Conservation (phyloP, 257 asterid genomes). For the Petunia secreta region DNA sequence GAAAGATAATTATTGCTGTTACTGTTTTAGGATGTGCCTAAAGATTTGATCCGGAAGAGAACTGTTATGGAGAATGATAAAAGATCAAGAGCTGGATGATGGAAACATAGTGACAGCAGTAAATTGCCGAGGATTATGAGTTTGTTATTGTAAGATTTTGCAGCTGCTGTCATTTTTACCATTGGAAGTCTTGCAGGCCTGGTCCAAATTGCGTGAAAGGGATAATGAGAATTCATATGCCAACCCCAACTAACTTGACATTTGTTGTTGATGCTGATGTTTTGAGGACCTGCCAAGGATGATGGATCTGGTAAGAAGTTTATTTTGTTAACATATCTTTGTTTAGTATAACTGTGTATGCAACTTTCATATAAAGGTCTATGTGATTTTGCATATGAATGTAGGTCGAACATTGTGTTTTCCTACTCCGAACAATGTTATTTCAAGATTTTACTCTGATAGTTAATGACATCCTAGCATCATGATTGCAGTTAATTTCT, state of each 20-base stretch:
- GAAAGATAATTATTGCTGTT: not conserved
- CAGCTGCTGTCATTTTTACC: not conserved
- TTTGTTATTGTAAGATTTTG: not conserved
- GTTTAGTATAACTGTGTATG: not conserved
- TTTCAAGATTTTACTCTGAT: not conserved
- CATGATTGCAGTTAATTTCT: not conserved
- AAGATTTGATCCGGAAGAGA: not conserved
- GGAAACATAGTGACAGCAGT: not conserved
- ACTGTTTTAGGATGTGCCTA: not conserved
- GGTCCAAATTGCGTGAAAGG: not conserved
- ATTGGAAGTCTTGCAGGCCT: not conserved
- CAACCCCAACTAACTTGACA: not conserved
- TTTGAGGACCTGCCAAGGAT: not conserved
- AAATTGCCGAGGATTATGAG: not conserved
- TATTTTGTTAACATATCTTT: not conserved
- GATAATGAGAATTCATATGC: not conserved
- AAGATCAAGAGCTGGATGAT: not conserved
- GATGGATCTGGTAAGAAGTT: not conserved
- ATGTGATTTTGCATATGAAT: not conserved
- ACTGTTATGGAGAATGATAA: not conserved
- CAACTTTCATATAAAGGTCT: not conserved
- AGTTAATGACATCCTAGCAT: not conserved
- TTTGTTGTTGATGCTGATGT: not conserved
- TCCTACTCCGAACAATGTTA: not conserved
- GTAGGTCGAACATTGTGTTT: conserved; percentile 4